A percentile compares a stretch with the other conserved stretches of the same genome.
These are phyloP conservation scores for Venturia asperata DNA, from an alignment of 2,329 filamentous ascomycete genomes.

Conservation along the genomic window DNA sequence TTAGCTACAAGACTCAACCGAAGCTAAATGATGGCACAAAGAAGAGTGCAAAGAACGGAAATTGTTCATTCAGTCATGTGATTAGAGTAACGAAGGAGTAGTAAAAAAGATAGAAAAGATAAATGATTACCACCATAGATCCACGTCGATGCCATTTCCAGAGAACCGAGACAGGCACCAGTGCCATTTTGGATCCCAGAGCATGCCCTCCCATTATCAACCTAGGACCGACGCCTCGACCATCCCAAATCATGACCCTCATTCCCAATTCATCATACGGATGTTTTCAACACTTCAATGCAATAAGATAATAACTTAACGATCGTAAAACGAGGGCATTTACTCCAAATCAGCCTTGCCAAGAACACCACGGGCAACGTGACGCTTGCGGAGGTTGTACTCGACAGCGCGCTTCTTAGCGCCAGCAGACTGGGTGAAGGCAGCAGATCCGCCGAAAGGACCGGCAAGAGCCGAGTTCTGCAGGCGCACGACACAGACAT, in stretches of 20 bases:
- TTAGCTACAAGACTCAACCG: too few relatives aligned
- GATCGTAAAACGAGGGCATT: background rate
- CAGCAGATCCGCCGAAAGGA: slow-evolving; percentile 60
- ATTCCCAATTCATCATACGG: background rate
- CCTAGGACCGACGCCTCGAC: background rate
- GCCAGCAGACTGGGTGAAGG: slow-evolving; percentile 54
- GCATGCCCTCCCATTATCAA: background rate
- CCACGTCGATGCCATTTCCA: background rate
- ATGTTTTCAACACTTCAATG: background rate
- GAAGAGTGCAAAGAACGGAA: background rate
- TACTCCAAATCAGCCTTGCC: slow-evolving; percentile 17
- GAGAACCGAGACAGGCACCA: background rate
- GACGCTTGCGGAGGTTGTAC: slow-evolving; percentile 31
- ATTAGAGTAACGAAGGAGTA: background rate
- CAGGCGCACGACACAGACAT: slow-evolving; percentile 59
- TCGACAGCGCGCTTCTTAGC: slow-evolving; percentile 57
- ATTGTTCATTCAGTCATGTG: background rate
- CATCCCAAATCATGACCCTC: too few relatives aligned
- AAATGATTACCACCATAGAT: background rate
- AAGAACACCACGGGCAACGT: slow-evolving; percentile 20
- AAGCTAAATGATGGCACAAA: too few relatives aligned
- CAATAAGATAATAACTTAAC: background rate
- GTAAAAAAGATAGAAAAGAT: background rate
- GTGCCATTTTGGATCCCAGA: background rate
- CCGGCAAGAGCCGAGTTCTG: slow-evolving; percentile 56